Conservation (phyloP, 78 protist species). For the Dictyostelium intermedium region DNA sequence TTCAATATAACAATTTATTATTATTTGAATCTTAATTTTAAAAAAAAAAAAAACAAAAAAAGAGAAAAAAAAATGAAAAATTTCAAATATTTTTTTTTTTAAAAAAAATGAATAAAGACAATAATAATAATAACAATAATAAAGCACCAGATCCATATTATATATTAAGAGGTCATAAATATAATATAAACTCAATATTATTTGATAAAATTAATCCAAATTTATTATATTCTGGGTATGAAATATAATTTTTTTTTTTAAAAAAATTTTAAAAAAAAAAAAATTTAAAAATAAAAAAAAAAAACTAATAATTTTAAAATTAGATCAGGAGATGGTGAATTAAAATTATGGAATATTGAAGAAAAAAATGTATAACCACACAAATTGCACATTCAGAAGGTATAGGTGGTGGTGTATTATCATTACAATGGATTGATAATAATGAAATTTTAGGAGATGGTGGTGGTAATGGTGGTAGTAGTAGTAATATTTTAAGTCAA, state of each 20-base stretch:
- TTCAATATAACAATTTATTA: too few species aligned
- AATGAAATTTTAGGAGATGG: neutral
- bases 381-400: slow-evolving; percentile 25
- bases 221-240: slow-evolving; percentile 46
- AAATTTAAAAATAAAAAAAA: neutral
- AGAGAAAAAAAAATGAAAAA: too few species aligned
- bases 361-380: slow-evolving; percentile 51
- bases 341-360: slow-evolving; percentile 53
- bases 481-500: slow-evolving; percentile 6
- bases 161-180: slow-evolving; percentile 55
- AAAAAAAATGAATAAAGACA: too few species aligned
- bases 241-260: too few species aligned
- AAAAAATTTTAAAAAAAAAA: too few species aligned
- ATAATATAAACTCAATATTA: slow-evolving; percentile 7
- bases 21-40: too few species aligned
- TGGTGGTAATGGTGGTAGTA: neutral
- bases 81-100: too few species aligned
- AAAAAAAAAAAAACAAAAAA: too few species aligned
- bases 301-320: neutral
- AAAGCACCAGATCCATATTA: slow-evolving; percentile 63
- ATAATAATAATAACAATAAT: neutral
- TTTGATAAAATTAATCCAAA: slow-evolving; percentile 36
- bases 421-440: slow-evolving; percentile 3
- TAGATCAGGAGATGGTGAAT: slow-evolving; percentile 72
- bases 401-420: slow-evolving; percentile 47